Evolutionary conservation across 257 asterid species (phyloP).

Genomic region (Rhazya stricta): DNA sequence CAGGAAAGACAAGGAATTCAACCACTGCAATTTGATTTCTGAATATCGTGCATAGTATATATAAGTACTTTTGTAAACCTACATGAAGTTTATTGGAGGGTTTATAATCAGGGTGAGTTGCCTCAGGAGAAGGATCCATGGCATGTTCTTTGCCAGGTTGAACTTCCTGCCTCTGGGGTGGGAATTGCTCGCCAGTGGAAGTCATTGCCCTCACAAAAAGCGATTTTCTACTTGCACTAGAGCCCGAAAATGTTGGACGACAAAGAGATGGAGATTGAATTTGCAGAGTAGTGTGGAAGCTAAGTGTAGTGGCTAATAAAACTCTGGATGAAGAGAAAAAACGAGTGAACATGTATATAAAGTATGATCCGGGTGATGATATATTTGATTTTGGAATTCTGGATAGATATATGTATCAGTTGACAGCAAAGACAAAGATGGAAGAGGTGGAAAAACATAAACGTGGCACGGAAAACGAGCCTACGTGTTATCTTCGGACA

Average conservation of each 20-base stretch:
- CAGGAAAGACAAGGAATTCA: not conserved
- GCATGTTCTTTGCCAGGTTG: conserved; percentile 79
- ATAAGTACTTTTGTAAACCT: not conserved
- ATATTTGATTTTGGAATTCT: too few species aligned
- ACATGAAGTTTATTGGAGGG: conserved; percentile 66
- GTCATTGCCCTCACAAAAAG: conserved; percentile 45
- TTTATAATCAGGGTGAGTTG: conserved; percentile 34
- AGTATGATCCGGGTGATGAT: not conserved
- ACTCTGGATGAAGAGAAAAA: conserved; percentile 11
- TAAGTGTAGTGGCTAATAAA: not conserved
- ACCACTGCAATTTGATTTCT: too few species aligned
- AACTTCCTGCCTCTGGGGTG: conserved; percentile 58
- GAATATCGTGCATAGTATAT: too few species aligned
- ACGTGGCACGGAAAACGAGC: conserved; percentile 19
- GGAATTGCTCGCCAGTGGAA: conserved; percentile 45
- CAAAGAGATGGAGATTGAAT: not conserved
- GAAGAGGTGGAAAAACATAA: conserved; percentile 4
- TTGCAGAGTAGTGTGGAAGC: not conserved
- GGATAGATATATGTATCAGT: too few species aligned
- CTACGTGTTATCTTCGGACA: conserved; percentile 21
- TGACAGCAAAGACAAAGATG: not conserved
- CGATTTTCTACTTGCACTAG: not conserved
- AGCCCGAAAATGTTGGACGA: not conserved
- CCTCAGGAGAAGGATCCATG: conserved; percentile 63
- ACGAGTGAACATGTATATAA: conserved; percentile 9